Evolutionary conservation across 768 basidiomycete species (phyloP).

Genomic region (Lepiota venenata): DNA sequence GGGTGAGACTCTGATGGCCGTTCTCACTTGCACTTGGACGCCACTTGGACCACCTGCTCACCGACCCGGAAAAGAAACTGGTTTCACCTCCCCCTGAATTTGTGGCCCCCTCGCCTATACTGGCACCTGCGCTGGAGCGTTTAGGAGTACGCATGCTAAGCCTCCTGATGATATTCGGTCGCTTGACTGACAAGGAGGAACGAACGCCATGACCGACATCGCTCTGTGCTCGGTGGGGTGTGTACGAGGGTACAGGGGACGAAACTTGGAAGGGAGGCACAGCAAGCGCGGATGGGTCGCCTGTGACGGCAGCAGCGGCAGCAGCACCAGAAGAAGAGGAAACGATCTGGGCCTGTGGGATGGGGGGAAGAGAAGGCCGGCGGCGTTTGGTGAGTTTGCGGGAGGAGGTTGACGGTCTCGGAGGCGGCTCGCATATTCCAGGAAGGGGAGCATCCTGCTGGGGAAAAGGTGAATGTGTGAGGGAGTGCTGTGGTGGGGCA

Average conservation of each 20-base stretch:
- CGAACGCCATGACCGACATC: constrained; percentile 9
- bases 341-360: constrained; percentile 5
- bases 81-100: background rate
- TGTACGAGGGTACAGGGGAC: background rate
- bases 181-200: background rate
- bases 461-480: background rate
- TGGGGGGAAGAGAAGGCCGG: constrained; percentile 5
- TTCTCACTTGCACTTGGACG: background rate
- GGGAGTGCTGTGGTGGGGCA: background rate
- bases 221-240: constrained; percentile 1
- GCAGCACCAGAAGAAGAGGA: constrained; percentile 12
- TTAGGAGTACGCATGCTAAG: constrained; percentile 10
- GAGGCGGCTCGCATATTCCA: background rate
- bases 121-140: background rate
- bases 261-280: constrained; percentile 3
- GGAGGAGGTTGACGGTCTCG: background rate
- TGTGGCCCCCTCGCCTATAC: background rate
- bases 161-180: constrained; percentile 8
- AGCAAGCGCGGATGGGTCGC: background rate
- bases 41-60: constrained; percentile 5
- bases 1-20: background rate
- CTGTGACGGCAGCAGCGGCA: constrained; percentile 4
- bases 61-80: background rate
- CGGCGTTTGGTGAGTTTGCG: constrained; percentile 8
- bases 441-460: background rate